phyloP scores from a whole-genome alignment of 169 alveolate genomes.

The Eimeria mitis region DNA sequence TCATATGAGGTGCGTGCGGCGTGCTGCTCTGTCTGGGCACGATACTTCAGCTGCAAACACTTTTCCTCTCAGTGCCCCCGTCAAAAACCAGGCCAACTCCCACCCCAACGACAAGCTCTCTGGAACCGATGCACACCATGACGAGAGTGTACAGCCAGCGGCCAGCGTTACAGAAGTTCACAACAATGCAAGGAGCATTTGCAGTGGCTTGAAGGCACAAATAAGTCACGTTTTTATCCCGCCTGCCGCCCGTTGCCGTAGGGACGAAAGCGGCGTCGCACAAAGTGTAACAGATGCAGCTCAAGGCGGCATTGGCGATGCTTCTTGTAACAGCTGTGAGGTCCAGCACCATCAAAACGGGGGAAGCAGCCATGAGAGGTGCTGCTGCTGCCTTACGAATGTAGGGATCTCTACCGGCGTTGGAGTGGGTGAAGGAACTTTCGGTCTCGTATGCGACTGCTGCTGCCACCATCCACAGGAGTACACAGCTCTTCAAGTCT shows the following conservation, averaged over 20 bases:
- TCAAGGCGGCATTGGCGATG: not conserved
- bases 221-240: not conserved
- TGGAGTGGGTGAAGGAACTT: not conserved
- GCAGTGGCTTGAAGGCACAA: conserved; percentile 47
- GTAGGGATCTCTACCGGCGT: not conserved
- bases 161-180: conserved; percentile 32
- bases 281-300: not conserved
- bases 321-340: not conserved
- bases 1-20: not conserved
- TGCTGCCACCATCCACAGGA: conserved; percentile 76
- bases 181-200: conserved; percentile 5
- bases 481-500: conserved; percentile 14
- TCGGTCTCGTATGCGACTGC: conserved; percentile 36
- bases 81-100: not conserved
- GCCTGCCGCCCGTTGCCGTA: conserved; percentile 16
- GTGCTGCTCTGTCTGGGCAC: not conserved
- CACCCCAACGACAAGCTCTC: not conserved
- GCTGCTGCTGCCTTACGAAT: conserved; percentile 36
- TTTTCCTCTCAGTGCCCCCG: not conserved
- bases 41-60: not conserved
- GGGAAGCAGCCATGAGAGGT: not conserved
- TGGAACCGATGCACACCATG: not conserved
- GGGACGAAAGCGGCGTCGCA: not conserved
- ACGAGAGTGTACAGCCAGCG: not conserved
- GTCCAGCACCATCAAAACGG: not conserved